Base-by-base conservation (phyloP, 495 filamentous ascomycete genomes). In the Xylona heveae region DNA sequence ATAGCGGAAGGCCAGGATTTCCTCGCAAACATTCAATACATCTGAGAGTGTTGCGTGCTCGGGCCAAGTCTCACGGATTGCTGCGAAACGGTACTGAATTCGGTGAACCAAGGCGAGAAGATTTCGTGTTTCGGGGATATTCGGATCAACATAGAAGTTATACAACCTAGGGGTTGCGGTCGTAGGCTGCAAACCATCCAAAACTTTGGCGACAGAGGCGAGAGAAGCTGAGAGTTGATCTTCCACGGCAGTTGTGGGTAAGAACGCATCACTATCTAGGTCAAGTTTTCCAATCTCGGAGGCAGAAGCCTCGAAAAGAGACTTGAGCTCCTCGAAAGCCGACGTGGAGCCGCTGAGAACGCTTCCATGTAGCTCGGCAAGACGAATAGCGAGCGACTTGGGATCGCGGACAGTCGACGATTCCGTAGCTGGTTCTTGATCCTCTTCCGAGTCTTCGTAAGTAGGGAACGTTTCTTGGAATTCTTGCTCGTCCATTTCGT, bases 81-180 rank as follows among this genome's bases (percentile, higher is more conserved):
- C 64, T 6, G 54, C 49, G 48, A 92, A 85, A 5, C 76, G 71
- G 36, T 55, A 45, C 40, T 71, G 70, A 24, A 79, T 64, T 14
- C 66, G 59, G 37, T 68, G 61, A 16, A 81, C 57, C 6, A 92
- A 52, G 5, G 34, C 44, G 4, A 82, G 61, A 3, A 92, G 55
- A 35, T 68, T 79, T 30, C 68, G 66, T 3, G 73, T 69, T 55
- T 95, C 78, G 2, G 45, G 44, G 10, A 79, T 50, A 40, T 93
- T 91, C 5, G 70, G 45, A 44, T 90, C 73, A 1, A 64, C 73
- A 49, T 95, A 97, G 54, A 95, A 91, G 49, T 91, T 90, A 53
- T 84, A 90, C 8, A n/a, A n/a, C n/a, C n/a, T n/a, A n/a, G n/a
- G n/a, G n/a, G n/a, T n/a, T n/a, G n/a, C n/a, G n/a, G n/a, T n/a